Conservation (phyloP, 441 rosid genomes). For the Aleurites moluccanus region DNA sequence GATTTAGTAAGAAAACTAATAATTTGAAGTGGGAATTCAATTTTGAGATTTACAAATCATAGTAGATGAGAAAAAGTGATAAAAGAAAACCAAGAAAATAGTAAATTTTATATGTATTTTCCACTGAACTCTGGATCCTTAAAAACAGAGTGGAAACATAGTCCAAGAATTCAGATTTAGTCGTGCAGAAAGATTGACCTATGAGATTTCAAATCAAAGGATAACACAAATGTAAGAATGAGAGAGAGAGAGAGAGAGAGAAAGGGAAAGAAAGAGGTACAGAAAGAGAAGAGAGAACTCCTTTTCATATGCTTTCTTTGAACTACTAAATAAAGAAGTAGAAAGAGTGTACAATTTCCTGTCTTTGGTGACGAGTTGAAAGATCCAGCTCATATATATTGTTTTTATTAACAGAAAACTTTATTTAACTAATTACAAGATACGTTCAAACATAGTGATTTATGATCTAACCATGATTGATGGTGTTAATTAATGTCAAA, state of each 20-base stretch:
- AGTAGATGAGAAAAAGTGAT: slow-evolving; percentile 17
- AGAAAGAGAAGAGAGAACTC: slow-evolving; percentile 11
- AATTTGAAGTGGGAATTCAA: slow-evolving; percentile 24
- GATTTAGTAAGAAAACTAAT: slow-evolving; percentile 15
- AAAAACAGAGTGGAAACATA: slow-evolving; percentile 31
- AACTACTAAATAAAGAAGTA: slow-evolving; percentile 41
- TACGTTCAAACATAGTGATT: neutral
- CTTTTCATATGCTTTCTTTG: slow-evolving; percentile 37
- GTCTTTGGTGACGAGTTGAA: slow-evolving; percentile 13
- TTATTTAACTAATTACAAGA: neutral
- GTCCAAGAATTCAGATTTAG: slow-evolving; percentile 14
- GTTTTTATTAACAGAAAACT: neutral
- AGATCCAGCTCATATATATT: slow-evolving; percentile 21
- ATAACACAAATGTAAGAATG: neutral
- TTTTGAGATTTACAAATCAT: slow-evolving; percentile 26
- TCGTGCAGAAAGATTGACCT: slow-evolving; percentile 25
- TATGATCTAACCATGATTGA: neutral
- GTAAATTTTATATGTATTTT: slow-evolving; percentile 19
- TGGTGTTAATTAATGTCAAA: slow-evolving; percentile 17
- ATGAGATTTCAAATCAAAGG: slow-evolving; percentile 22
- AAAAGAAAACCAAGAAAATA: neutral
- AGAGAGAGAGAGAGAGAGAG: slow-evolving; percentile 13
- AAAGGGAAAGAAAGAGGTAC: slow-evolving; percentile 8
- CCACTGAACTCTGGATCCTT: slow-evolving; percentile 33
- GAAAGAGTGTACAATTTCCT: slow-evolving; percentile 25